phyloP scores from a whole-genome alignment of 805 yeast genomes.

The Sporopachydermia quercuum region DNA sequence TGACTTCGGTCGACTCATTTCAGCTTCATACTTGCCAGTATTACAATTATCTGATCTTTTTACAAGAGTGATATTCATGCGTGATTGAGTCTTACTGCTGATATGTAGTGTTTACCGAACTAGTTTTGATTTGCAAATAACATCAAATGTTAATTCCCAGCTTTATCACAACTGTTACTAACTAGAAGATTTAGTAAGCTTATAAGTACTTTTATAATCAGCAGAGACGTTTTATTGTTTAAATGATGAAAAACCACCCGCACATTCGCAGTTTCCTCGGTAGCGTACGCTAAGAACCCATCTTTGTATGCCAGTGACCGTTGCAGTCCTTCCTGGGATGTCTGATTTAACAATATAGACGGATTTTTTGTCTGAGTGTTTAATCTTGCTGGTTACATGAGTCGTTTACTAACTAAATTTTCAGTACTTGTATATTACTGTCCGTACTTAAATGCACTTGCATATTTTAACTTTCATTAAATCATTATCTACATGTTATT shows the following conservation, averaged over 20 bases:
- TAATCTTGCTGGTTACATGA: slow-evolving; percentile 1
- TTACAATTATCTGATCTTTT: slow-evolving; percentile 15
- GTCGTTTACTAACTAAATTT: slow-evolving; percentile 5
- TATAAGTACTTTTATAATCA: slow-evolving; percentile 1
- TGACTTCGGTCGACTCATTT: not conserved
- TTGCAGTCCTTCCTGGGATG: slow-evolving; percentile 26
- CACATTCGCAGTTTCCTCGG: slow-evolving; percentile 32
- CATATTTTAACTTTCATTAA: no score
- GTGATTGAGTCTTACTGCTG: no score
- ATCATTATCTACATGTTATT: no score
- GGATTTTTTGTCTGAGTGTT: slow-evolving; percentile 4
- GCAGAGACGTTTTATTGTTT: slow-evolving; percentile 3
- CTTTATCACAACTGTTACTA: slow-evolving; percentile 6
- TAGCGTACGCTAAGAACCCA: slow-evolving; percentile 24
- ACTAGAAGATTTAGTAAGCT: slow-evolving; percentile 9
- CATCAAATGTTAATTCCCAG: not conserved
- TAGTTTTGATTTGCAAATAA: not conserved
- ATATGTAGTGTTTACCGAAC: not conserved
- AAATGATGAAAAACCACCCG: slow-evolving; percentile 20
- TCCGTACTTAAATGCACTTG: no score
- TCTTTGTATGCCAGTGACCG: slow-evolving; percentile 26
- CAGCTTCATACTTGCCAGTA: slow-evolving; percentile 22
- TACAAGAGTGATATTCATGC: no score
- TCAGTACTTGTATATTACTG: no score
- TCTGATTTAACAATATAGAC: slow-evolving; percentile 21